Evolutionary conservation across 1,284 basidiomycete genomes (phyloP).

Genomic region (Ganoderma lucidum): DNA sequence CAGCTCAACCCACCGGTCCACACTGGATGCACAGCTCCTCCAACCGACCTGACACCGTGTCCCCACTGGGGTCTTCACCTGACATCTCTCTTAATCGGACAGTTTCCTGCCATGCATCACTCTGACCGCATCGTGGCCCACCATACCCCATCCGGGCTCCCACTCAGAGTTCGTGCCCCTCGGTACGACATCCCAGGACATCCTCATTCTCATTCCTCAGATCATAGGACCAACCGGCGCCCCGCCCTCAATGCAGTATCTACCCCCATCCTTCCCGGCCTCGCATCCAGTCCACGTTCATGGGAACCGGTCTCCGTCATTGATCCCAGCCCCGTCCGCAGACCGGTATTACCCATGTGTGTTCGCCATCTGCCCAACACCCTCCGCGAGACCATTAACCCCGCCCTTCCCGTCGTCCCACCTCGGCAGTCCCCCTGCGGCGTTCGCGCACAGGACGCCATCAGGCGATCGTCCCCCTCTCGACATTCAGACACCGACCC

Average conservation of each 20-base stretch:
- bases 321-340: conserved; percentile 12
- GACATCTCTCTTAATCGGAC: conserved; percentile 31
- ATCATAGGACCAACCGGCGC: conserved; percentile 39
- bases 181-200: conserved; percentile 24
- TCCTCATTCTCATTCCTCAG: conserved; percentile 26
- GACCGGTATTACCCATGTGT: not conserved
- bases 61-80: conserved; percentile 33
- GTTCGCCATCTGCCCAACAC: conserved; percentile 11
- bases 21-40: conserved; percentile 5
- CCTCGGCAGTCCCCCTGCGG: conserved; percentile 21
- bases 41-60: conserved; percentile 1
- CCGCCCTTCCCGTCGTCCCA: conserved; percentile 15
- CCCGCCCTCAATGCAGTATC: conserved; percentile 32
- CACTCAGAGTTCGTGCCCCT: conserved; percentile 15
- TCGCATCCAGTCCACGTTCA: conserved; percentile 35
- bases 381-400: conserved; percentile 5
- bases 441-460: conserved; percentile 4
- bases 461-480: conserved; percentile 27
- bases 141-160: conserved; percentile 29
- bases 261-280: conserved; percentile 11
- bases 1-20: not conserved
- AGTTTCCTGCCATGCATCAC: conserved; percentile 22
- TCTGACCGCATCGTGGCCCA: conserved; percentile 32
- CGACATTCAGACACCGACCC: conserved; percentile 30
- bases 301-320: conserved; percentile 28